Conservation (phyloP, 345 rosid genomes). For the Cardiospermum halicacabum region DNA sequence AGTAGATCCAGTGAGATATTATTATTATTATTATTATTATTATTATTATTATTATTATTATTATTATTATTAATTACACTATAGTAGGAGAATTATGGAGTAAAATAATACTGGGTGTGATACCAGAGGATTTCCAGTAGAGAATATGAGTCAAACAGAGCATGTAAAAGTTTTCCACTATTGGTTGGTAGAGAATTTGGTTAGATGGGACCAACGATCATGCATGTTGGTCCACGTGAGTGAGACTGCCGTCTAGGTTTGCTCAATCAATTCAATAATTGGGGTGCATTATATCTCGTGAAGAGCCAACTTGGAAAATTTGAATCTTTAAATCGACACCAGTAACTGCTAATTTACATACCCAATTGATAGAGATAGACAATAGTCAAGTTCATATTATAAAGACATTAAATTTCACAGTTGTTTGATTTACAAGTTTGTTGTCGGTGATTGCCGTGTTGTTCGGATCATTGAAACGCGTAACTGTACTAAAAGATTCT, state of each 20-base stretch:
- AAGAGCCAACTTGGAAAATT: neutral
- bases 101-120: too few species aligned
- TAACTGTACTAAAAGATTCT: neutral
- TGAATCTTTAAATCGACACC: neutral
- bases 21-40: too few species aligned
- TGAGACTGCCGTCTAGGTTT: neutral
- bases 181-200: neutral
- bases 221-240: neutral
- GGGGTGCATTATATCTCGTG: neutral
- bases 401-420: neutral
- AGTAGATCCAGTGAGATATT: too few species aligned
- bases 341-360: too few species aligned
- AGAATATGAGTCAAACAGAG: too few species aligned
- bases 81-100: too few species aligned
- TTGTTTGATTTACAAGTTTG: neutral
- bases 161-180: neutral
- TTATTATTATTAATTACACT: too few species aligned
- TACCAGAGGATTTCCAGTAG: too few species aligned
- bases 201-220: neutral
- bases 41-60: too few species aligned
- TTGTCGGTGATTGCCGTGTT: neutral
- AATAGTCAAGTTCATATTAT: too few species aligned
- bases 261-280: neutral
- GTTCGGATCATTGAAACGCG: constrained; percentile 6
- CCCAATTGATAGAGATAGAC: too few species aligned